Base-by-base conservation (phyloP, 371 early-diverging fungal species). In the Apophysomyces elegans region DNA sequence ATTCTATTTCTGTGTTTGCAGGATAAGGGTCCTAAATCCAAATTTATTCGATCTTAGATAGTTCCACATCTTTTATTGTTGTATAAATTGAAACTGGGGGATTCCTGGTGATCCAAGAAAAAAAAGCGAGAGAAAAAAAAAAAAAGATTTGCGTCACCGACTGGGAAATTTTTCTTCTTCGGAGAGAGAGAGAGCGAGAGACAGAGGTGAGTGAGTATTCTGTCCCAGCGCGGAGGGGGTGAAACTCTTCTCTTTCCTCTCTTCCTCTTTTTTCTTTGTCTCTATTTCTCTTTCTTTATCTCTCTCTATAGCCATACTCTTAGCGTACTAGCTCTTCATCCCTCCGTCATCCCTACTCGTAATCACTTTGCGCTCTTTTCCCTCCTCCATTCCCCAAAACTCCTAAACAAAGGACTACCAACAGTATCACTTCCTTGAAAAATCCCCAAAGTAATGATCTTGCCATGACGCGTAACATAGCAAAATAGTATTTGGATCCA, bases 351-450 rank as follows among this genome's bases (percentile, higher is more conserved):
- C 54, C 54, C 54, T 35, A 18, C 21, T 50, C 54, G 54, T 50
- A 21, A 18, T 50, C 54, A 8, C 54, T 18, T 8, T 50, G 54
- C 54, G 54, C 54, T 50, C 54, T 50, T 50, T 50, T 50, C 54
- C 54, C 21, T 32, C 21, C 13, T 41, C 54, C 32, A 26, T 26
- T 26, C 32, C 32, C 32, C 32, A 26, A 26, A 32, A 21, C 21
- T 35, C 54, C 21, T 50, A 50, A n/a, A 50, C 54, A 50, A 50
- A 50, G 7, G 21, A 18, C 54, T 50, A 18, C 21, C 21, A 0
- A 18, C 46, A 18, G 9, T 18, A 18, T 50, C 21, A 18, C 32
- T 26, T 50, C 54, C 54, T 50, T 50, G 21, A 50, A 50, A 50
- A 50, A 21, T 26, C 32, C 32, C 32, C 32, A 45, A 45, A 26